Percentiles rank a stretch among this genome's conserved stretches.
Conservation (phyloP, 2,329 filamentous ascomycete genomes). For the Scedosporium boydii region DNA sequence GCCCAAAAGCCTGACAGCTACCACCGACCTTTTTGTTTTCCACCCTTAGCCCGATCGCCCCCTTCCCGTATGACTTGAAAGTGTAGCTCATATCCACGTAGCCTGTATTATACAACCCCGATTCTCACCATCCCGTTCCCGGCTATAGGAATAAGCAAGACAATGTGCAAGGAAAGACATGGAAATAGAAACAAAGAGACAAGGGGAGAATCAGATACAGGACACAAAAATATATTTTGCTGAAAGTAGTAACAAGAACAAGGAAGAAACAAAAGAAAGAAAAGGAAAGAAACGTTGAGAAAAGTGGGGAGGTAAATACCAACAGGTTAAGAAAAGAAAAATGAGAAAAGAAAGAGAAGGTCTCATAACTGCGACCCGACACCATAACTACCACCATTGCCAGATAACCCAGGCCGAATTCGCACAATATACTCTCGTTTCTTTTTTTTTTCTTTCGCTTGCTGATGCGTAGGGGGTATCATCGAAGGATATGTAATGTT, state of each 20-base stretch:
- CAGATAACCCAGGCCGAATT: neutral
- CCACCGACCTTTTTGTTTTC: too few relatives aligned
- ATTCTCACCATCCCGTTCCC: too few relatives aligned
- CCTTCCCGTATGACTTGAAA: too few relatives aligned
- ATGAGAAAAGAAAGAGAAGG: constrained; percentile 1
- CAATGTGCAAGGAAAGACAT: too few relatives aligned
- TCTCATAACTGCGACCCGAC: neutral
- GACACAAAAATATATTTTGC: neutral
- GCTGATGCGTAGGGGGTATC: neutral
- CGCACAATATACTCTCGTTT: neutral
- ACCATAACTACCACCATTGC: neutral
- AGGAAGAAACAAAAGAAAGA: neutral
- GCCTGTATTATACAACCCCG: too few relatives aligned
- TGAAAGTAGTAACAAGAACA: neutral
- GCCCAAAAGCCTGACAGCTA: too few relatives aligned
- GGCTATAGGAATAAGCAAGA: too few relatives aligned
- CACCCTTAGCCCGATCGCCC: too few relatives aligned
- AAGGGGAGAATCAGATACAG: too few relatives aligned
- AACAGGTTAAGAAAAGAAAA: neutral
- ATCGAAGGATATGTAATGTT: neutral
- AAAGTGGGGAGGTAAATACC: neutral
- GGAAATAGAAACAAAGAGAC: too few relatives aligned
- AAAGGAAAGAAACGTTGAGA: constrained; percentile 1
- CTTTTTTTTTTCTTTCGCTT: neutral
- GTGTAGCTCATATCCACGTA: too few relatives aligned